Percentiles rank a stretch among this genome's conserved stretches.
Evolutionary conservation across 352 stramenopile genomes (phyloP).

Genomic region (Globisporangium alternatum): DNA sequence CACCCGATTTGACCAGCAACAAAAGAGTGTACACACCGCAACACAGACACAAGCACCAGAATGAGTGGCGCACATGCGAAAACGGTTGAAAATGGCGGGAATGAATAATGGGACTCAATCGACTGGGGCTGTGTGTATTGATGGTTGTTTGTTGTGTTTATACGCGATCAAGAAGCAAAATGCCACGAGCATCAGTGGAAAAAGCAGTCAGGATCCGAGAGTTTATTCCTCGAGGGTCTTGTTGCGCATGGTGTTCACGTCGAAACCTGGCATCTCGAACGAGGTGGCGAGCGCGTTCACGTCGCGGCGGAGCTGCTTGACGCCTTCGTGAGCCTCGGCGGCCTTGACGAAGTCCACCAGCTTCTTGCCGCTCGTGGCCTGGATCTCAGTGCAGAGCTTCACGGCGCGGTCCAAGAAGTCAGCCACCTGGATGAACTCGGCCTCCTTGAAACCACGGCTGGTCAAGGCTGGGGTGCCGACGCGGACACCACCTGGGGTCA

Average conservation of each 20-base stretch:
- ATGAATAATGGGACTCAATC: slow-evolving; percentile 9
- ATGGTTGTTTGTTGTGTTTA: slow-evolving; percentile 11
- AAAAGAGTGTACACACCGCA: background rate
- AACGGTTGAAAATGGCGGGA: background rate
- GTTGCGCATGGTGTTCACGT: slow-evolving; percentile 88
- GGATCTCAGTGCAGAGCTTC: slow-evolving; percentile 92
- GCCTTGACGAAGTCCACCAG: slow-evolving; percentile 92
- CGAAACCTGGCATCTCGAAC: slow-evolving; percentile 97
- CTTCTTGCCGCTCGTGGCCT: slow-evolving; percentile 90
- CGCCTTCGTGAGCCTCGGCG: slow-evolving; percentile 76
- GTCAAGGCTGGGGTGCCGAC: slow-evolving; percentile 96
- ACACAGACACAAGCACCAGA: background rate
- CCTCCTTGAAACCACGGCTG: slow-evolving; percentile 96
- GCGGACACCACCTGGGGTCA: slow-evolving; percentile 94
- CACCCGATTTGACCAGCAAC: background rate
- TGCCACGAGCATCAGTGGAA: slow-evolving; percentile 14
- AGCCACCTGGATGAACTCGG: slow-evolving; percentile 95
- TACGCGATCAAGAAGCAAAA: slow-evolving; percentile 4
- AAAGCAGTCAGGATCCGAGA: slow-evolving; percentile 2
- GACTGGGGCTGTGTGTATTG: slow-evolving; percentile 17
- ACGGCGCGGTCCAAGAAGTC: slow-evolving; percentile 95
- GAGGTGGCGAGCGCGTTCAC: slow-evolving; percentile 92
- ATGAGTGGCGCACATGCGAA: background rate
- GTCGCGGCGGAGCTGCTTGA: slow-evolving; percentile 89
- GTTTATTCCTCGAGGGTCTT: slow-evolving; percentile 72